Evolutionary conservation across 495 filamentous ascomycete species (phyloP), one percentile per base, ranked within the genome.

Genomic region (Penicillium coffeae): DNA sequence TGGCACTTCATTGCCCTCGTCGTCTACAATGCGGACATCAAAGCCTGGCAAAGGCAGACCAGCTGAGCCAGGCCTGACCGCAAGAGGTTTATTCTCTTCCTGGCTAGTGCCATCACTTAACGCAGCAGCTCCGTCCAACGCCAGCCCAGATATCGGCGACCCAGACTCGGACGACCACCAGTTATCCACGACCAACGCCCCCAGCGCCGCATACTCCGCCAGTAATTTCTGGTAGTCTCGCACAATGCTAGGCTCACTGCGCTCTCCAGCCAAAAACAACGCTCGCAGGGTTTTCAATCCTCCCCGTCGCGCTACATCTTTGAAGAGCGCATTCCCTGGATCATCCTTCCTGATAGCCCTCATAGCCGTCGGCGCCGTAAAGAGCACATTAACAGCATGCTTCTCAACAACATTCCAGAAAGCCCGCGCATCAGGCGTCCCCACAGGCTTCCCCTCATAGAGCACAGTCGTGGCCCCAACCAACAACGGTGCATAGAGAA

Each of bases 81-180:
- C 51, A 10, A 84, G 72, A 14, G 59, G 1, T 10, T 16, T 8
- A 25, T 21, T 16, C 27, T 18, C 10, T 49, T 22, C 5, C 8
- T 39, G 3, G 37, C 44, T 42, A 38, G 52, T 59, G 10, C 45
- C 12, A 21, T 50, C 50, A 3, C n/a, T n/a, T n/a, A 40, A 21
- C 15, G 46, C 69, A 3, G 78, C 70, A 10, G 51, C 47, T 42
- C 65, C 55, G 10, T 59, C 42, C 27, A 95, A 70, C 6, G 88
- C 83, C 20, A 95, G 71, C 1, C 88, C 90, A 0, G 90, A 84
- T 50, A 96, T 96, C 5, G 91, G 91, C 3, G 86, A 89, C 7
- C 91, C 91, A 1, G 87, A 89, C 65, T 96, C 91, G 1, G 88
- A 92, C 3, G 88, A 92, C 91, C 91, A 96, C 91, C 91, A 96